phyloP scores from a whole-genome alignment of 2,329 filamentous ascomycete genomes.

The Phyllosticta citrichinensis region DNA sequence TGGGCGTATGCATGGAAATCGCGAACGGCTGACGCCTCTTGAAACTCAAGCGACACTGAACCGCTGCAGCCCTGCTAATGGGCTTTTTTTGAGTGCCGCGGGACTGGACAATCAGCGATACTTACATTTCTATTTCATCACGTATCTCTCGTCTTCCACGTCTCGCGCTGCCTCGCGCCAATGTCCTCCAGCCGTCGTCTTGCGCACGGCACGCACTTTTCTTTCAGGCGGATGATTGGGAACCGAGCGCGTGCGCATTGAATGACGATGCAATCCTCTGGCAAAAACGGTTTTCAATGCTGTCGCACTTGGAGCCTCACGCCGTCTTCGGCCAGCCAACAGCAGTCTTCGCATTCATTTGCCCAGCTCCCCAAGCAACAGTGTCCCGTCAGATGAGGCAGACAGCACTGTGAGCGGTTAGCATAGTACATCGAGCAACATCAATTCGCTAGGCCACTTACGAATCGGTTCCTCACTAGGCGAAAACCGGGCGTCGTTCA shows the following conservation, averaged over 20 bases:
- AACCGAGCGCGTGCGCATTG: background rate
- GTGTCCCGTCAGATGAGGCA: conserved; percentile 76
- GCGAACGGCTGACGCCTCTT: background rate
- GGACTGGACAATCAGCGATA: background rate
- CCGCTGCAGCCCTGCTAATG: background rate
- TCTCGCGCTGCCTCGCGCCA: background rate
- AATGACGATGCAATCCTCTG: background rate
- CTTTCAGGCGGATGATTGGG: background rate
- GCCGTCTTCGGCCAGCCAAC: background rate
- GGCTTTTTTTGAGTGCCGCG: background rate
- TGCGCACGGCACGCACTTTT: background rate
- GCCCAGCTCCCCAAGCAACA: conserved; percentile 73
- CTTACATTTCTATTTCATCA: background rate
- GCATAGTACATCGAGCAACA: background rate
- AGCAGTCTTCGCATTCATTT: conserved; percentile 33
- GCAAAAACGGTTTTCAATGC: background rate
- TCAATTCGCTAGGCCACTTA: conserved; percentile 40
- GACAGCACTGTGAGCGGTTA: conserved; percentile 58
- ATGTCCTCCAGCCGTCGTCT: background rate
- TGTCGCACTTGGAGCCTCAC: background rate
- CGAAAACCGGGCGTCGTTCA: conserved; percentile 89
- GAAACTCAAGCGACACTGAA: background rate
- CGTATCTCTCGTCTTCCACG: background rate
- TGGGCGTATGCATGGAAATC: background rate
- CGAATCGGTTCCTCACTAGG: conserved; percentile 76